phyloP scores from a whole-genome alignment of 2,329 filamentous ascomycete genomes.

The Colletotrichum orbiculare region DNA sequence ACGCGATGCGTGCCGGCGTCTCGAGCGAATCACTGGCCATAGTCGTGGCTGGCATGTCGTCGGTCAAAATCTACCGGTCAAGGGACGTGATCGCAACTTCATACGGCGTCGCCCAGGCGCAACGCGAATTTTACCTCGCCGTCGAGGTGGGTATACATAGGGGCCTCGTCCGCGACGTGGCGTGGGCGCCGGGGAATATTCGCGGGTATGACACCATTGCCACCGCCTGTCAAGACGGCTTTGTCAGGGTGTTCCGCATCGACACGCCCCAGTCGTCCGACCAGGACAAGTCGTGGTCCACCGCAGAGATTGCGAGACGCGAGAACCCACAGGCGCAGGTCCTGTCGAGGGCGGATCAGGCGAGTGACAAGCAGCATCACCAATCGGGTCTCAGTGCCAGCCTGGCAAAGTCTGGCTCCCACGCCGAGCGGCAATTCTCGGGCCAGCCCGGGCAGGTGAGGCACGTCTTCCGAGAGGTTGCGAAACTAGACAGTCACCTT shows the following conservation, averaged over 20 bases:
- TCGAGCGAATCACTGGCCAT: constrained; percentile 82
- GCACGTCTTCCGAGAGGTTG: constrained; percentile 72
- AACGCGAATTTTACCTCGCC: constrained; percentile 86
- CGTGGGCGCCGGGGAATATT: constrained; percentile 93
- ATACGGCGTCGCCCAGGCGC: constrained; percentile 65
- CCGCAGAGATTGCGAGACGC: constrained; percentile 55
- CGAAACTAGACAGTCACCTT: constrained; percentile 73
- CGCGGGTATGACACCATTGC: constrained; percentile 91
- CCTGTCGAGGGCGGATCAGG: constrained; percentile 35
- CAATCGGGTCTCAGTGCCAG: constrained; percentile 64
- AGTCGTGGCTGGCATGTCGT: constrained; percentile 87
- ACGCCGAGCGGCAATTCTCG: constrained; percentile 62
- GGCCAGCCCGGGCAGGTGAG: constrained; percentile 73
- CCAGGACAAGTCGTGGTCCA: constrained; percentile 63
- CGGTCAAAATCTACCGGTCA: constrained; percentile 85
- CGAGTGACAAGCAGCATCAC: constrained; percentile 43
- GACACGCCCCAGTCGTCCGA: constrained; percentile 65
- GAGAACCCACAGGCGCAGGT: constrained; percentile 37
- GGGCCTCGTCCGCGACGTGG: constrained; percentile 84
- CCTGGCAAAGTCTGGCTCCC: constrained; percentile 60
- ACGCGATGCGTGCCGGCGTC: constrained; percentile 82
- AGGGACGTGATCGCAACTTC: constrained; percentile 65
- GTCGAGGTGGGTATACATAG: constrained; percentile 79
- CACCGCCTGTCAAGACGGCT: constrained; percentile 92
- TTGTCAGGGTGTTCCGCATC: constrained; percentile 87